Conservation (phyloP, 2,329 filamentous ascomycete genomes). For the Ascochyta rabiei region DNA sequence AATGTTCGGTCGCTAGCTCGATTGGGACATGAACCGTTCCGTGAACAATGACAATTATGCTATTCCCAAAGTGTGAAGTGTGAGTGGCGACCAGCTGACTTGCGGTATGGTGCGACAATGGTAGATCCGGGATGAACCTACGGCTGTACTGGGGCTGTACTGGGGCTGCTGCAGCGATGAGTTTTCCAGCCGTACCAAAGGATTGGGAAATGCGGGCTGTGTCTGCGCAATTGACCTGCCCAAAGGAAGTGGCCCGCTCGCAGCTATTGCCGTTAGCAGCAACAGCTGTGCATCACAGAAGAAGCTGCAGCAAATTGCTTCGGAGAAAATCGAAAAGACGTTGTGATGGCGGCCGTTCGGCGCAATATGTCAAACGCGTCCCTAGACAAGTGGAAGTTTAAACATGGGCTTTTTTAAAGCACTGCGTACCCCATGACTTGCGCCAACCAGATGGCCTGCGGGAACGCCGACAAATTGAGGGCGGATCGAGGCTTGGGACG, state of each 20-base stretch:
- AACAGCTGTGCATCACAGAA: background rate
- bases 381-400: slow-evolving; percentile 2
- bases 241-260: background rate
- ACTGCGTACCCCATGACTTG: slow-evolving; percentile 11
- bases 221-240: slow-evolving; percentile 3
- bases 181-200: background rate
- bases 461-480: slow-evolving; percentile 1
- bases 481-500: background rate
- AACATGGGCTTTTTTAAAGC: slow-evolving; percentile 7
- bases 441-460: background rate
- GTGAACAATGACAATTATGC: background rate
- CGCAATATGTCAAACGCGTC: slow-evolving; percentile 7
- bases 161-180: background rate
- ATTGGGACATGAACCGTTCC: background rate
- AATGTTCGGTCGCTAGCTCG: slow-evolving; percentile 1
- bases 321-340: background rate
- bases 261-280: background rate
- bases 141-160: background rate
- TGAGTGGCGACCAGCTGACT: background rate
- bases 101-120: slow-evolving; percentile 1
- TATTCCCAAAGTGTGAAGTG: background rate
- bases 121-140: background rate
- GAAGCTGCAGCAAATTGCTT: background rate
- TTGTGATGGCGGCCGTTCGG: slow-evolving; percentile 4
- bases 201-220: background rate